Evolutionary conservation across 176 grass and related monocot species (phyloP), one percentile per base, ranked within the genome.

Genomic region (Miscanthus lutarioriparius): DNA sequence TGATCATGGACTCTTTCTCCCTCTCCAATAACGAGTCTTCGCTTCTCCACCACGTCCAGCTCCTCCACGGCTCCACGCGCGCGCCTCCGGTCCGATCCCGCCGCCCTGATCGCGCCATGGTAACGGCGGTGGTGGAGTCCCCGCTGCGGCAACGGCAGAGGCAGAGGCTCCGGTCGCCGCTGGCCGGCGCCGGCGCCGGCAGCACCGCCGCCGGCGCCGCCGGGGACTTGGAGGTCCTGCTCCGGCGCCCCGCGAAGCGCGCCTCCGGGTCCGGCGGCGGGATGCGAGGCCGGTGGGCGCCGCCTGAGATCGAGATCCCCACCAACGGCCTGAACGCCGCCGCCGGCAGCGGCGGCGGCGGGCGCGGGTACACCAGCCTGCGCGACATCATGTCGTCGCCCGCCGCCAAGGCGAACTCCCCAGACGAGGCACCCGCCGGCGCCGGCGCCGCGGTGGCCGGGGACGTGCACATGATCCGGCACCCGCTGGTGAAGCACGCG

Each of bases 401-500:
- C 0, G 16, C 65, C 6, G 63, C 59, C 14, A 48, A 84, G 4
- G 77, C 71, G 22, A 28, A 35, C 61, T 91, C 91, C 7, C 85
- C 89, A n/a, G 72, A 77, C 4, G 80, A 26, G 17, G 38, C n/a
- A 12, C 58, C 39, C 0, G 70, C 8, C 16, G 40, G 7, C 37
- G 74, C 8, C 33, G 69, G 7, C 76, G 68, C 33, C 66, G 82
- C 23, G 10, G 62, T 4, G 3, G 61, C 1, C 0, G 72, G 37
- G n/a, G 94, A 97, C 70, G 87, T 97, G 63, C 84, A 89, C 73
- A 90, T 80, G 89, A 97, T 97, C 36, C 90, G 89, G 5, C 84
- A 97, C 80, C 94, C 91, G 25, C 88, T 94, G 70, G 87, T 97
- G 40, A 97, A 90, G 89, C 91, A 91, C 62, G 94, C 94, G 13